Percentiles rank a stretch among this genome's conserved stretches.
Conservation (phyloP, 352 stramenopile species). For the Phytophthora vignae region DNA sequence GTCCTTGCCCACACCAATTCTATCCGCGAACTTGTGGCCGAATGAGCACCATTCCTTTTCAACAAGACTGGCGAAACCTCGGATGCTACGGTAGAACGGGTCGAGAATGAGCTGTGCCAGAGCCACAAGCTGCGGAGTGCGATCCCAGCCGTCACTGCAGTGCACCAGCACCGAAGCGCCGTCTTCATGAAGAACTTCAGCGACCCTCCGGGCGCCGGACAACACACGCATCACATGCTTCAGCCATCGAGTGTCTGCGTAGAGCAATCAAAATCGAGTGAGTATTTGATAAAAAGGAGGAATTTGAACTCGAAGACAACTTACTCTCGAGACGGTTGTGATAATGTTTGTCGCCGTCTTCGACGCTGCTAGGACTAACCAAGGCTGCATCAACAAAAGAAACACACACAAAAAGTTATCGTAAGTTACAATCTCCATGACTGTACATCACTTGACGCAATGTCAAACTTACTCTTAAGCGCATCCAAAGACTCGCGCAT, state of each 20-base stretch:
- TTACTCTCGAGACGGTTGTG: slow-evolving; percentile 89
- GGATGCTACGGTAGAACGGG: slow-evolving; percentile 87
- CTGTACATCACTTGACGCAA: background rate
- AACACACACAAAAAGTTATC: slow-evolving; percentile 3
- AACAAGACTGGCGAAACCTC: slow-evolving; percentile 81
- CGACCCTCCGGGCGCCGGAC: slow-evolving; percentile 71
- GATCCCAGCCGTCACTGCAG: slow-evolving; percentile 90
- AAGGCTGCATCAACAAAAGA: slow-evolving; percentile 50
- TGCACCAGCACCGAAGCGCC: slow-evolving; percentile 86
- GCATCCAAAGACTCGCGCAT: slow-evolving; percentile 96
- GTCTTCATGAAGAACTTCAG: slow-evolving; percentile 87
- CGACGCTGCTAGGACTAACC: slow-evolving; percentile 80
- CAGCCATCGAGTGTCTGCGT: slow-evolving; percentile 95
- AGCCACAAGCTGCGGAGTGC: slow-evolving; percentile 83
- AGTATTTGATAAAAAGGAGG: slow-evolving; percentile 1
- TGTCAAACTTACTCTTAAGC: slow-evolving; percentile 65
- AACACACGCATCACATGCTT: slow-evolving; percentile 94
- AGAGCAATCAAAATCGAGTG: slow-evolving; percentile 9
- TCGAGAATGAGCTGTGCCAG: slow-evolving; percentile 88
- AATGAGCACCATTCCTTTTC: slow-evolving; percentile 93
- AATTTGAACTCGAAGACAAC: background rate
- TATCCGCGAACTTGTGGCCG: slow-evolving; percentile 91
- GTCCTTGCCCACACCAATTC: slow-evolving; percentile 84
- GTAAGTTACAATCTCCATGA: slow-evolving; percentile 2
- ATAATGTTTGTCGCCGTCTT: slow-evolving; percentile 91